Evolutionary conservation across 108 stramenopile species (phyloP).

Genomic region (Nannochloropsis gaditana): DNA sequence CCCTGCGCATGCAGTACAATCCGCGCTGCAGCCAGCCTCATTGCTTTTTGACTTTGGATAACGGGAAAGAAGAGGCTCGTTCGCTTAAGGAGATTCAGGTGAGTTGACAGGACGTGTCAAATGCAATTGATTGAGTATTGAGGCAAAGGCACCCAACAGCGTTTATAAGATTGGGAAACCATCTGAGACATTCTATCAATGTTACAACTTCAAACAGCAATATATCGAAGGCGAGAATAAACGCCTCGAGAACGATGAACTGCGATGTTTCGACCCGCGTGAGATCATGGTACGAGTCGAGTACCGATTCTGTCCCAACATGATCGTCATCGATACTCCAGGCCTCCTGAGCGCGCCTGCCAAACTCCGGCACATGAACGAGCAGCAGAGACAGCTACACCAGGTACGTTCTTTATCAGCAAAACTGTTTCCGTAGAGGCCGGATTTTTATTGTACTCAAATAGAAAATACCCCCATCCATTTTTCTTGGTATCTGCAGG

Average conservation of each 20-base stretch:
- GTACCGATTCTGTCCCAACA: conserved; percentile 87
- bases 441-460: not conserved
- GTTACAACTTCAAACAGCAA: conserved; percentile 52
- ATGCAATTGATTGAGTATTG: no score
- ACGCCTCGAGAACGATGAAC: conserved; percentile 72
- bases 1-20: conserved; percentile 91
- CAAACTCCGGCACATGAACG: conserved; percentile 61
- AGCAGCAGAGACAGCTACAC: conserved; percentile 66
- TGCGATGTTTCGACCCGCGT: conserved; percentile 74
- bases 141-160: no score
- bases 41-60: conserved; percentile 64
- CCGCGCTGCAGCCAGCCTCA: conserved; percentile 67
- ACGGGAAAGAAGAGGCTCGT: conserved; percentile 48
- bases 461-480: not conserved
- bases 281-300: conserved; percentile 89
- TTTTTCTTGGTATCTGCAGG: conserved; percentile 36
- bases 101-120: no score
- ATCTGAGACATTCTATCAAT: no score
- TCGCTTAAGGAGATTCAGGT: conserved; percentile 37
- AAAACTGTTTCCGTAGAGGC: not conserved
- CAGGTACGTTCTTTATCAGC: conserved; percentile 24
- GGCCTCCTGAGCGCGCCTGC: conserved; percentile 60
- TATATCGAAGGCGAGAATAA: conserved; percentile 83
- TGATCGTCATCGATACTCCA: conserved; percentile 88
- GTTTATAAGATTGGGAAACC: no score